These are phyloP conservation scores for Verticillium nonalfalfae DNA, from an alignment of 2,329 filamentous ascomycete genomes.

Conservation along the genomic window DNA sequence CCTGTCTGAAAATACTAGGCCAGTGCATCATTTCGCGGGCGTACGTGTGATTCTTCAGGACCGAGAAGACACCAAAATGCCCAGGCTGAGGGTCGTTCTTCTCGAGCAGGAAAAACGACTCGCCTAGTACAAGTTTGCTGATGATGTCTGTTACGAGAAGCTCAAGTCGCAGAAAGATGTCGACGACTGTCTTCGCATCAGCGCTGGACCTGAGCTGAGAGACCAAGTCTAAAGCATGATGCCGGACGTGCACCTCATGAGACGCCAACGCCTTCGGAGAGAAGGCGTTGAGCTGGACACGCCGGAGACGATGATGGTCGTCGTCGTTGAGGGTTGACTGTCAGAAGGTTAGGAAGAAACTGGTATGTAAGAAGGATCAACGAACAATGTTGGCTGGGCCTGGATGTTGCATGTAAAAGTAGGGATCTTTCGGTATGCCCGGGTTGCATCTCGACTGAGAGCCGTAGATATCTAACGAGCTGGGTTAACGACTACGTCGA, in stretches of 20 bases:
- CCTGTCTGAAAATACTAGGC: conserved; percentile 18
- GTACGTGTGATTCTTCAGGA: conserved; percentile 17
- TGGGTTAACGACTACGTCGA: neutral
- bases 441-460: neutral
- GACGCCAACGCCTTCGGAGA: conserved; percentile 6
- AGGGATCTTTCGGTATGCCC: neutral
- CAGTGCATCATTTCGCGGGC: conserved; percentile 15
- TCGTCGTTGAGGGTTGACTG: neutral
- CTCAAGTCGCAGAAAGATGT: conserved; percentile 14
- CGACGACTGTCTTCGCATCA: neutral
- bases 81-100: conserved; percentile 17
- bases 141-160: conserved; percentile 22
- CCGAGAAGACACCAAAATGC: conserved; percentile 16
- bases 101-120: conserved; percentile 23
- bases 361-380: too few relatives aligned
- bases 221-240: neutral
- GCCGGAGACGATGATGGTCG: conserved; percentile 1
- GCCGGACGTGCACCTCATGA: neutral
- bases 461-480: neutral
- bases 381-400: neutral
- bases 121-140: conserved; percentile 26
- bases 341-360: neutral
- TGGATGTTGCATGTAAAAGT: neutral
- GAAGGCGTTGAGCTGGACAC: neutral
- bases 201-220: neutral